A percentile compares a stretch with the other conserved stretches of the same genome.
These are phyloP conservation scores for Moricandia moricandioides DNA, from an alignment of 345 rosid genomes.

Conservation along the genomic window DNA sequence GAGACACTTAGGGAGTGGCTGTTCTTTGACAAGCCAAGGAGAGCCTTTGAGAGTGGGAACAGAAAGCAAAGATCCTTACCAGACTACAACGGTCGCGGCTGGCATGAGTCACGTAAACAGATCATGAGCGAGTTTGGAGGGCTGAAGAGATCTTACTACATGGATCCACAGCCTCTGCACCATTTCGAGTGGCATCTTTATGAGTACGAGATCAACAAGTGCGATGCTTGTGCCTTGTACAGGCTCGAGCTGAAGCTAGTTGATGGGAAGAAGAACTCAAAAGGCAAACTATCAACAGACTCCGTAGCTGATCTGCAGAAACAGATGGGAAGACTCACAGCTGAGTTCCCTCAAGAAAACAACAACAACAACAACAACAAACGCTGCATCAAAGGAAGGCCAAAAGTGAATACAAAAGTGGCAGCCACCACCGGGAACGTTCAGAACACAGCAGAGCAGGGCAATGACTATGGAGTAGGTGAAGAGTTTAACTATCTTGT, in stretches of 20 bases:
- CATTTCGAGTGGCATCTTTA: conserved; percentile 97
- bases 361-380: conserved; percentile 49
- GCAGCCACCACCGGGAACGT: conserved; percentile 30
- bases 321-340: conserved; percentile 91
- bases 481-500: conserved; percentile 65
- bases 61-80: conserved; percentile 98
- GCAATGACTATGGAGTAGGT: conserved; percentile 59
- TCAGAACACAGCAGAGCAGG: conserved; percentile 44
- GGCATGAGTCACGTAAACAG: conserved; percentile 99
- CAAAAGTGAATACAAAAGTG: conserved; percentile 54
- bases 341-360: conserved; percentile 72
- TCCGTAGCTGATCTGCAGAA: conserved; percentile 89
- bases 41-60: conserved; percentile 96
- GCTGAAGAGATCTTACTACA: conserved; percentile 93
- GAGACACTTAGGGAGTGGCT: conserved; percentile 99
- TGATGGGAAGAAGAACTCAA: conserved; percentile 82
- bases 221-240: conserved; percentile 90
- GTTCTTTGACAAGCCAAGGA: conserved; percentile 92
- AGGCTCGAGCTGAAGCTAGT: conserved; percentile 92
- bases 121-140: conserved; percentile 91
- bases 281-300: conserved; percentile 66
- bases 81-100: conserved; percentile 95
- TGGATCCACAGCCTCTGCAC: conserved; percentile 97
- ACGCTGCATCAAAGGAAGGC: conserved; percentile 64
- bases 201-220: conserved; percentile 91